Percentiles rank a stretch among this genome's conserved stretches.
Evolutionary conservation across 2,329 filamentous ascomycete genomes (phyloP).

Genomic region (Botrytis fragariae): DNA sequence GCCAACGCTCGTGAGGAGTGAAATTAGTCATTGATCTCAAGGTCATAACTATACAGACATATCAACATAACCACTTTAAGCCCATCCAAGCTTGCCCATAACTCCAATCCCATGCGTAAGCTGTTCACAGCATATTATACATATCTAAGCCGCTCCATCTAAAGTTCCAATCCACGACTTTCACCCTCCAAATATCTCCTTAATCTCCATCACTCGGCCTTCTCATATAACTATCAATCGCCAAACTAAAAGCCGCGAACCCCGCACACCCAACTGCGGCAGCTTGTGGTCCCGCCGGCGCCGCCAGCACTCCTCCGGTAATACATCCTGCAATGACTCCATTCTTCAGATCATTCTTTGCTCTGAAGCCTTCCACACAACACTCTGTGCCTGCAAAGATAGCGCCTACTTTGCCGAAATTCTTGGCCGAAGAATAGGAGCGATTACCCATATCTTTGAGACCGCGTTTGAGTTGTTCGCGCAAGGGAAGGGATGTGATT

Average conservation of each 20-base stretch:
- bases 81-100: constrained; percentile 15
- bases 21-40: constrained; percentile 4
- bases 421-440: constrained; percentile 81
- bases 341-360: constrained; percentile 91
- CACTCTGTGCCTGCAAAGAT: constrained; percentile 93
- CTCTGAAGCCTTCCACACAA: constrained; percentile 86
- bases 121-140: constrained; percentile 11
- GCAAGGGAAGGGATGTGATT: constrained; percentile 67
- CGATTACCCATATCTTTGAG: constrained; percentile 93
- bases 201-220: constrained; percentile 62
- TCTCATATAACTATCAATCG: constrained; percentile 89
- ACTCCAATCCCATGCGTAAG: constrained; percentile 15
- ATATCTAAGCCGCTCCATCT: constrained; percentile 3
- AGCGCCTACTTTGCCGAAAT: constrained; percentile 90
- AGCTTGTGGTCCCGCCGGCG: constrained; percentile 85
- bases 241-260: constrained; percentile 88
- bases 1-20: background rate
- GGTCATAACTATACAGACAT: constrained; percentile 9
- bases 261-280: constrained; percentile 84
- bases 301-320: constrained; percentile 84
- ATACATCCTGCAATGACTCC: constrained; percentile 84
- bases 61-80: constrained; percentile 7
- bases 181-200: background rate
- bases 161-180: background rate
- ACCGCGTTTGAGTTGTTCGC: constrained; percentile 78